Evolutionary conservation across 257 asterid species (phyloP).

Genomic region (Fraxinus anomala): DNA sequence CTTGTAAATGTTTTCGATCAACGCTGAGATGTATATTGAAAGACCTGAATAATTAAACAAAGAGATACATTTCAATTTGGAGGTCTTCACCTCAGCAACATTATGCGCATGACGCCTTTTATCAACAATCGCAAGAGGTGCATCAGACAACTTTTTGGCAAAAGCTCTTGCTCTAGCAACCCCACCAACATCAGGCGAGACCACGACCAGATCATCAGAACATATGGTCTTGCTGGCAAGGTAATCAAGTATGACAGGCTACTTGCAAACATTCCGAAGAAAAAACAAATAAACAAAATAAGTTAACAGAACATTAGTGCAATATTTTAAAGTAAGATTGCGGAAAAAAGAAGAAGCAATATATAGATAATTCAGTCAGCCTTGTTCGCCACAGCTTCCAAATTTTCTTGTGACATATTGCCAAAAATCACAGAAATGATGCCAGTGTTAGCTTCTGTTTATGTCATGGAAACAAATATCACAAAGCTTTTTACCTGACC

Average conservation of each 20-base stretch:
- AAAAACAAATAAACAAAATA: conserved; percentile 8
- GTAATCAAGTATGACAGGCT: conserved; percentile 88
- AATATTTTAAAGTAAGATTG: conserved; percentile 14
- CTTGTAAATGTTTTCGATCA: conserved; percentile 16
- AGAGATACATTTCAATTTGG: conserved; percentile 12
- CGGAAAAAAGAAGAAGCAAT: not conserved
- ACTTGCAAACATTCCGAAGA: conserved; percentile 24
- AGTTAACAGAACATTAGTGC: conserved; percentile 6
- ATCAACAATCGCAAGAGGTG: conserved; percentile 83
- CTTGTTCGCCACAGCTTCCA: not conserved
- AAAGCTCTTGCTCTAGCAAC: conserved; percentile 88
- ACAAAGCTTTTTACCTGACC: conserved; percentile 57
- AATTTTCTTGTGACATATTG: not conserved
- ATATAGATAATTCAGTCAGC: not conserved
- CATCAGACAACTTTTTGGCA: conserved; percentile 83
- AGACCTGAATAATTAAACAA: conserved; percentile 16
- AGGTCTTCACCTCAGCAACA: conserved; percentile 63
- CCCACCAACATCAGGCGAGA: conserved; percentile 89
- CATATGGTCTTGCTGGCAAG: conserved; percentile 77
- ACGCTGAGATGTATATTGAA: conserved; percentile 6
- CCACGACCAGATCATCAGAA: conserved; percentile 75
- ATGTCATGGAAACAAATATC: conserved; percentile 2
- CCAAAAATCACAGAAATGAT: not conserved
- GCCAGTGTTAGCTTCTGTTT: not conserved
- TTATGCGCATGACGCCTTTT: conserved; percentile 84